Base-by-base conservation (phyloP, 1,139 yeast species). In the Hanseniaspora uvarum region DNA sequence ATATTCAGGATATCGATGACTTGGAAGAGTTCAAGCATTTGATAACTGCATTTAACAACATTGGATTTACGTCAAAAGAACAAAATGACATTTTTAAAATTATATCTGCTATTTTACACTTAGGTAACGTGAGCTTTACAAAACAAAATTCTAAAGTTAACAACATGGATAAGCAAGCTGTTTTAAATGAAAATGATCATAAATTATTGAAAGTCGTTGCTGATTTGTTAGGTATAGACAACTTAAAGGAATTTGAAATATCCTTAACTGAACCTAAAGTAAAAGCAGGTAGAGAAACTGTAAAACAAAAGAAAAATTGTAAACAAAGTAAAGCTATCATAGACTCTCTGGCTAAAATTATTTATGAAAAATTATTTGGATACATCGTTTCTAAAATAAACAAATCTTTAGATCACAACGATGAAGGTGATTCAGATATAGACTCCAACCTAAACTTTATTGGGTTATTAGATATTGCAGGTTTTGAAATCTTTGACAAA, bases 391-490 rank as follows among this genome's bases (percentile, higher is more conserved):
- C 76, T 56, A 77, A 79, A 54, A 86, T 94, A 62, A 94, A 94
- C 65, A 73, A 73, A n/a, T 83, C 80, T 55, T 74, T 89, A 47
- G 78, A 75, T 38, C 70, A 70, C 50, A 69, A 71, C 19, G 68
- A 72, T 38, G 4, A 31, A 18, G 14, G 12, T 6, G 39, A 19
- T n/a, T 24, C 23, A 19, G 10, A 24, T 6, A 19, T 4, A 6
- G 23, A 33, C 6, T n/a, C 41, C 6, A 28, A 31, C 18, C 21
- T 36, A 19, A 80, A 83, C 56, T 89, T 83, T 61, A 87, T 92
- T 61, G 98, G 99, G 2, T 94, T 94, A 3, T 72, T 92, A 57
- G 99, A 92, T 72, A 94, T 92, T 62, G 97, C 97, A 0, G 99
- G 98, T 7, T 94, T 92, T 69, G 99, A 94, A 70, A 92, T 92